Evolutionary conservation across 1,284 basidiomycete species (phyloP).

Genomic region (Lignosus rhinocerotis): DNA sequence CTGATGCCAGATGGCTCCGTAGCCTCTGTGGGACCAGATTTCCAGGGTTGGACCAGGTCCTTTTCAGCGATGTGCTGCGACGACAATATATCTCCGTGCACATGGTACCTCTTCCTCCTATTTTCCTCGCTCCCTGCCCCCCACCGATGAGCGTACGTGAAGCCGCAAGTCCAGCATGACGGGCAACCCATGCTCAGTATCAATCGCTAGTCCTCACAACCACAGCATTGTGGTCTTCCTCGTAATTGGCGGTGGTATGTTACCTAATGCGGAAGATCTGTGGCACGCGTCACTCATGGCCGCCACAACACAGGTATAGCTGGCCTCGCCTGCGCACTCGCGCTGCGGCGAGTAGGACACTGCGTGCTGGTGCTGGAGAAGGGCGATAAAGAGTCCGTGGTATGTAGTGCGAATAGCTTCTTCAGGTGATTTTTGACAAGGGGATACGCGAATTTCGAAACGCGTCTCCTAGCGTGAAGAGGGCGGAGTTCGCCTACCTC

Average conservation of each 20-base stretch:
- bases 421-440: background rate
- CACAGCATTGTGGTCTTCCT: slow-evolving; percentile 33
- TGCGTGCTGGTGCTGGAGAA: slow-evolving; percentile 54
- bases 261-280: background rate
- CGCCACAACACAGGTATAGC: slow-evolving; percentile 32
- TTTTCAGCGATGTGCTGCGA: background rate
- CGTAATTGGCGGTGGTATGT: slow-evolving; percentile 48
- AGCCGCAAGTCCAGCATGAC: background rate
- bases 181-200: background rate
- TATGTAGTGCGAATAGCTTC: slow-evolving; percentile 24
- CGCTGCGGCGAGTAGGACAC: slow-evolving; percentile 56
- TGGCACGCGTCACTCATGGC: background rate
- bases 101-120: background rate
- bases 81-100: slow-evolving; percentile 1
- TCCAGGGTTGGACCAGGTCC: background rate
- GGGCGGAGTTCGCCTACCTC: slow-evolving; percentile 51
- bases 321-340: slow-evolving; percentile 55
- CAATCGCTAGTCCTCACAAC: slow-evolving; percentile 3
- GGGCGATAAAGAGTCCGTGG: slow-evolving; percentile 36
- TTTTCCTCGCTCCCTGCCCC: background rate
- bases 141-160: background rate
- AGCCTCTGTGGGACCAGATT: background rate
- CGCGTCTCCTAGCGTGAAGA: slow-evolving; percentile 17
- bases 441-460: too few species aligned
- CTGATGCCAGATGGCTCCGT: too few species aligned